A percentile compares a stretch with the other conserved stretches of the same genome.
Conservation (phyloP, 192 early-diverging fungal species). For the Rhizoclosmatium sp. region DNA sequence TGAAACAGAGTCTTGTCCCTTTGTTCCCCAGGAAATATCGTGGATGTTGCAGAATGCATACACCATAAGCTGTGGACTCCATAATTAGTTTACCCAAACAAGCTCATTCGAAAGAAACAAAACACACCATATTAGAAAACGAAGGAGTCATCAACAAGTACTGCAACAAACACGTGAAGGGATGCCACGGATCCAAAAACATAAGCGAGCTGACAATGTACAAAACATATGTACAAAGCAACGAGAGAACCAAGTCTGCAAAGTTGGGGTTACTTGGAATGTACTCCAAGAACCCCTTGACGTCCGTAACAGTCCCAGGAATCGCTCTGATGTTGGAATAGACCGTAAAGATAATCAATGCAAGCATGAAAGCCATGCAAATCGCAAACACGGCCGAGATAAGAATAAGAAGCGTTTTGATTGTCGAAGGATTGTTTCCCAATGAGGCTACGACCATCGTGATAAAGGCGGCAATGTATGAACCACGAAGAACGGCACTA, state of each 20-base stretch:
- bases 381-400: constrained; percentile 53
- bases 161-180: constrained; percentile 54
- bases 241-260: constrained; percentile 55
- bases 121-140: constrained; percentile 49
- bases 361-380: constrained; percentile 56
- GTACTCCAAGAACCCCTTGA: constrained; percentile 30
- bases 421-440: constrained; percentile 13
- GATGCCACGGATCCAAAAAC: constrained; percentile 64
- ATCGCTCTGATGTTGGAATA: constrained; percentile 25
- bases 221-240: constrained; percentile 56
- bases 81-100: constrained; percentile 44
- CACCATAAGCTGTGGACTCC: not conserved
- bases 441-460: constrained; percentile 1
- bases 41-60: constrained; percentile 57
- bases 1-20: constrained; percentile 55
- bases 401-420: constrained; percentile 52
- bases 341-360: constrained; percentile 49
- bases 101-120: constrained; percentile 51
- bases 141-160: constrained; percentile 58
- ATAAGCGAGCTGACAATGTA: constrained; percentile 55
- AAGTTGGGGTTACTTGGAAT: constrained; percentile 46
- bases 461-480: constrained; percentile 40
- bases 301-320: constrained; percentile 11
- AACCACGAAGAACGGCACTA: constrained; percentile 18
- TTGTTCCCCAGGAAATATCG: constrained; percentile 71